Evolutionary conservation across 768 basidiomycete species (phyloP), one percentile per base, ranked within the genome.

Genomic region (Austroboletus eburneus): DNA sequence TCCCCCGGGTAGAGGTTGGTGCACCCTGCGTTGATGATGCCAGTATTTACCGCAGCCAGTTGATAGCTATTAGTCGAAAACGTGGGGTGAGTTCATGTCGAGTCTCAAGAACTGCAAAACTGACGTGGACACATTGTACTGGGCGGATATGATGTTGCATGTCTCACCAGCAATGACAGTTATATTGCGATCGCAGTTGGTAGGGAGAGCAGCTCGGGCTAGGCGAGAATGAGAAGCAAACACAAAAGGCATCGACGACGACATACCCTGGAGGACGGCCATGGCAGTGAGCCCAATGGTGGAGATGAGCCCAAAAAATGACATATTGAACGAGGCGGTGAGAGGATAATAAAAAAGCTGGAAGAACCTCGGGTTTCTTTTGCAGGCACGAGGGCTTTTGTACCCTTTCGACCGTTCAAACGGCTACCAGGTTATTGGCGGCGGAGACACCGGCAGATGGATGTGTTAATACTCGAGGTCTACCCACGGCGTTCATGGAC

Each of bases 131-230:
- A 75, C 78, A 43, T 79, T 76, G 57, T 82, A 56, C 17, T 72
- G 60, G 29, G 77, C 75, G 54, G 81, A 87, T 63, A 89, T 88
- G 46, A 50, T 56, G 65, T 88, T 17, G 61, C 87, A 89, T 48
- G 73, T 77, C 57, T 87, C 81, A 29, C 79, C 79, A 5, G 58
- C 55, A 49, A 67, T 54, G 45, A 88, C 73, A 42, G 77, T 83
- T 59, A 81, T 81, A n/a, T 61, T 72, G 53, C 87, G 79, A n/a
- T 74, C 69, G 61, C 87, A 87, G 37, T 66, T 57, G 42, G 59
- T 50, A 27, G 73, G 74, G 46, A 69, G 50, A 9, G 48, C 9
- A 5, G 68, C 70, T 22, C 74, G 79, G 58, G 83, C 82, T 24
- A 51, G 60, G 58, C 80, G 6, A 20, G 10, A 23, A 3, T 49